A percentile compares a stretch with the other conserved stretches of the same genome.
Evolutionary conservation across 257 asterid genomes (phyloP).

Genomic region (Cinchona pubescens): DNA sequence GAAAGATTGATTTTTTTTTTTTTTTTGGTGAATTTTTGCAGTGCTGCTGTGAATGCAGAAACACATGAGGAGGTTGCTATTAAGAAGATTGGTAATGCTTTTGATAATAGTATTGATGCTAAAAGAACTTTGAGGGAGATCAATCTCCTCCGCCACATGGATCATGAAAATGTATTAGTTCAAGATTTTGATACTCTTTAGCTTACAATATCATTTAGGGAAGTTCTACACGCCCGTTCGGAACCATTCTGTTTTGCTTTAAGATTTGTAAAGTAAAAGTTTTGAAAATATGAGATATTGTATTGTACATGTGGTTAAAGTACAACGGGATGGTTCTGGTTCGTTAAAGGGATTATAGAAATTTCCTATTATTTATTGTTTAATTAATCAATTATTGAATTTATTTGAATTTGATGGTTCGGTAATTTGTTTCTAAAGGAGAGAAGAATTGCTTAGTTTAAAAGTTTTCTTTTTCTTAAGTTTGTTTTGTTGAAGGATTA

Average conservation of each 20-base stretch:
- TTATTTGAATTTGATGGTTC: too few species aligned
- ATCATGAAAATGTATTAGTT: constrained; percentile 72
- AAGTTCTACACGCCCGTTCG: too few species aligned
- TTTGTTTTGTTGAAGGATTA: background rate
- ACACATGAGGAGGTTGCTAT: constrained; percentile 77
- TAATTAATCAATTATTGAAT: background rate
- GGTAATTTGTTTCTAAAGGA: background rate
- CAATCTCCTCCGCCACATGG: constrained; percentile 76
- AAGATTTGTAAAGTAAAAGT: too few species aligned
- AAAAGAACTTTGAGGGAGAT: constrained; percentile 83
- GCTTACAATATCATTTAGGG: background rate
- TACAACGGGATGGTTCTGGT: too few species aligned
- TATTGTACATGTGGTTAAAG: too few species aligned
- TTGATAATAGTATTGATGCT: constrained; percentile 73
- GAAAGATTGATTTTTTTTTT: background rate
- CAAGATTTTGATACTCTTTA: background rate
- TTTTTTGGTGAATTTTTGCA: constrained; percentile 19
- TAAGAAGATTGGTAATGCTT: constrained; percentile 81
- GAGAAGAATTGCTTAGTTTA: background rate
- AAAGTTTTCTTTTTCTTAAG: background rate
- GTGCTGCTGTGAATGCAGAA: constrained; percentile 72
- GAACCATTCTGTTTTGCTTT: too few species aligned
- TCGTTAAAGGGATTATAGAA: too few species aligned
- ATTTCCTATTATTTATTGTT: too few species aligned
- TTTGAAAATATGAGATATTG: too few species aligned